These are phyloP conservation scores for Phalaenopsis equestris DNA, from an alignment of 106 monocot species.

Conservation along the genomic window DNA sequence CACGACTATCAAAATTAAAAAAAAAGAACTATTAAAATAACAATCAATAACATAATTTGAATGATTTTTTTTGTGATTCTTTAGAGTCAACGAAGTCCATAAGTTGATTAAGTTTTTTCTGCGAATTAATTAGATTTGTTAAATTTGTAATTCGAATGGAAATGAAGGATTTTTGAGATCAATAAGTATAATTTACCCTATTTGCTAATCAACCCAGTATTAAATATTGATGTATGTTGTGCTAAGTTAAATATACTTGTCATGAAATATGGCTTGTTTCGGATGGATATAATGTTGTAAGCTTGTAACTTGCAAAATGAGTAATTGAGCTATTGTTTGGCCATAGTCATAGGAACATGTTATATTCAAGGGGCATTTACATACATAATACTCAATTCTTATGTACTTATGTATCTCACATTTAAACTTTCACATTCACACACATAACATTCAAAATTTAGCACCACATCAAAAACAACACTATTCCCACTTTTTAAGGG, in stretches of 20 bases:
- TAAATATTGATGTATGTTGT: background rate
- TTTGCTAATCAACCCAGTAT: background rate
- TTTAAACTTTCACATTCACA: too few species aligned
- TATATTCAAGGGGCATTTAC: too few species aligned
- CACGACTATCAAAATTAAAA: too few species aligned
- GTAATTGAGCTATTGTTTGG: background rate
- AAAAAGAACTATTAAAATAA: too few species aligned
- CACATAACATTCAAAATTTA: too few species aligned
- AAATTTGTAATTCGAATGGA: background rate
- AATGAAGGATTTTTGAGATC: background rate
- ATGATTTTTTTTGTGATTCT: background rate
- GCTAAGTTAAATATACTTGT: background rate
- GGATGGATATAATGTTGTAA: constrained; percentile 1
- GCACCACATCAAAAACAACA: too few species aligned
- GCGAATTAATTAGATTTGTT: background rate
- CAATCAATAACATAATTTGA: background rate
- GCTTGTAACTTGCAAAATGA: background rate
- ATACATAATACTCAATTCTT: too few species aligned
- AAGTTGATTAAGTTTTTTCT: background rate
- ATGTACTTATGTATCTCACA: too few species aligned
- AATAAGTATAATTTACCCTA: background rate
- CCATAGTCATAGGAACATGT: too few species aligned
- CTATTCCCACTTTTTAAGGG: too few species aligned
- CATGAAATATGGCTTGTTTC: background rate
- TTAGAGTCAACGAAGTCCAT: background rate